These are phyloP conservation scores for Nemania sp. DNA, from an alignment of 2,329 filamentous ascomycete genomes.

Conservation along the genomic window DNA sequence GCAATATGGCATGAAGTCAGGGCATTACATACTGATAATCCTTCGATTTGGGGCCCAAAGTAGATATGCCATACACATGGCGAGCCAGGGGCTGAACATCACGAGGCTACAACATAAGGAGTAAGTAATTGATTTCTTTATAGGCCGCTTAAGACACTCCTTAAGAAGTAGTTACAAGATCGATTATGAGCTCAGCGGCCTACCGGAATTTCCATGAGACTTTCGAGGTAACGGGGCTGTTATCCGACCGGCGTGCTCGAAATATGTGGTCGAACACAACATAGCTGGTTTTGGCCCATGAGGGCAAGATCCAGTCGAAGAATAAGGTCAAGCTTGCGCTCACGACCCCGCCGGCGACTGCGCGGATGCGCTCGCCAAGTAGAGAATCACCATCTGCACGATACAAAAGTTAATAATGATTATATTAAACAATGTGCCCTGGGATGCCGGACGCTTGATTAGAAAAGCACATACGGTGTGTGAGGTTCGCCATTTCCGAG, in stretches of 20 bases:
- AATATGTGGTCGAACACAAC: constrained; percentile 20
- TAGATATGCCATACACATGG: constrained; percentile 19
- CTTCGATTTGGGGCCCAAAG: constrained; percentile 12
- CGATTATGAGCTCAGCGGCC: not conserved
- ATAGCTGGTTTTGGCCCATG: constrained; percentile 20
- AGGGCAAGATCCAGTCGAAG: constrained; percentile 27
- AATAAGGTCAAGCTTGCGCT: constrained; percentile 18
- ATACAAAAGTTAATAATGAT: not conserved
- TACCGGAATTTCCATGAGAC: constrained; percentile 11
- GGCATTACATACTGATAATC: constrained; percentile 24
- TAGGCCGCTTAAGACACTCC: not conserved
- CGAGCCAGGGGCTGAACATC: constrained; percentile 9
- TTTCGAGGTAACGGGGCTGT: constrained; percentile 3
- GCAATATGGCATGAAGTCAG: not conserved
- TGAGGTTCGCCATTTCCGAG: constrained; percentile 13
- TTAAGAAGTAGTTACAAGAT: too few species aligned
- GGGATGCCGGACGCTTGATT: not conserved
- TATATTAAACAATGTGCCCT: too few species aligned
- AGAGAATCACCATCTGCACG: constrained; percentile 23
- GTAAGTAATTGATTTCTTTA: not conserved
- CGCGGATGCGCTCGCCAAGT: constrained; percentile 22
- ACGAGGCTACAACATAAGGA: not conserved
- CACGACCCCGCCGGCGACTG: constrained; percentile 12
- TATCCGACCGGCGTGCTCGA: constrained; percentile 13
- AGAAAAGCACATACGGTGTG: constrained; percentile 4